Base-by-base conservation (phyloP, 1,284 basidiomycete species). In the Fomitopsis pinicola region DNA sequence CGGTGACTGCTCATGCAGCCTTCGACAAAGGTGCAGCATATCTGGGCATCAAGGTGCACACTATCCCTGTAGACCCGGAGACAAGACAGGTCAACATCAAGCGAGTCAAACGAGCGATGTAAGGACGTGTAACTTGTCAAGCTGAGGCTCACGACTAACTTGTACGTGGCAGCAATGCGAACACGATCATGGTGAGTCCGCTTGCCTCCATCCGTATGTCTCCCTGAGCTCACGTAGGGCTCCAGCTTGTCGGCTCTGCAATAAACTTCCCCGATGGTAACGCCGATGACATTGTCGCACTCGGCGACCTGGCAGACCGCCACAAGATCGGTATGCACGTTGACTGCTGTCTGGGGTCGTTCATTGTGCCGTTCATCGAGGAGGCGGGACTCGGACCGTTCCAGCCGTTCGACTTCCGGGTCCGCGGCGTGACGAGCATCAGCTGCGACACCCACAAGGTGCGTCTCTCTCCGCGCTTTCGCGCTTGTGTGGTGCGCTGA, bases 361-460 rank as follows among this genome's bases (percentile, higher is more conserved):
- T 97, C 76, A 90, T 97, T 66, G 84, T 97, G 65, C 92, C 95
- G 0, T 98, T 94, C 81, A 81, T 97, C 42, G 89, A 92, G 67
- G 75, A 80, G 63, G 77, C 78, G 5, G 80, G 79, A 1, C 80
- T 76, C 68, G 58, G 58, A 4, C 69, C 76, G 5, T 69, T 73
- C 9, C 66, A 68, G 62, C 73, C 71, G 0, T 97, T 97, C 69
- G 95, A 97, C 75, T 98, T 98, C 74, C 78, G 87, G n/a, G 87
- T 97, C 0, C 80, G 84, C 7, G 95, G 95, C 4, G 95, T 97
- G 33, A 96, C 94, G 1, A 88, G 87, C 67, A 92, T 96, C 61
- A 94, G 90, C 64, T 95, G 94, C 73, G 95, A 97, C 78, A 95
- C 93, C 2, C 93, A 95, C 77, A 95, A 95, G 78, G 91, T 92